These are phyloP conservation scores for Citrullus colocynthis DNA, from an alignment of 306 rosid genomes.

Conservation along the genomic window DNA sequence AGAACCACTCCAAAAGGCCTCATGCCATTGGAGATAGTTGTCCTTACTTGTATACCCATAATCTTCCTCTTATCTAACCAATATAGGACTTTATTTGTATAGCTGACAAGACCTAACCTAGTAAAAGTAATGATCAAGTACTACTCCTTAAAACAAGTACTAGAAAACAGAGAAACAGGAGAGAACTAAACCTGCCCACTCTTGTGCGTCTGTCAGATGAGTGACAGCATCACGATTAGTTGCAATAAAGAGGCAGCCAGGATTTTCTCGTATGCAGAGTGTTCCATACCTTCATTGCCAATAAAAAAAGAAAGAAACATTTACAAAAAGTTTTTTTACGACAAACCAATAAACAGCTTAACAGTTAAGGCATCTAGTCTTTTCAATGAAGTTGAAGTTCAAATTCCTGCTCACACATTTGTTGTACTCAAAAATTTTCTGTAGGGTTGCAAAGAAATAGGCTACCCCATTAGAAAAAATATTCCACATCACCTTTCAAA, in stretches of 20 bases:
- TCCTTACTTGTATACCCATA: too few species aligned
- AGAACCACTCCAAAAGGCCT: too few species aligned
- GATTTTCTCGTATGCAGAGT: slow-evolving; percentile 93
- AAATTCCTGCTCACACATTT: background rate
- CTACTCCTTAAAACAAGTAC: background rate
- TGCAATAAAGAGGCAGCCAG: slow-evolving; percentile 97
- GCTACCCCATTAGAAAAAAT: background rate
- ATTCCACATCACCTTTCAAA: background rate
- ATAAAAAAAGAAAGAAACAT: background rate
- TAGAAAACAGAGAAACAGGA: background rate
- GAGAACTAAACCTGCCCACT: slow-evolving; percentile 85
- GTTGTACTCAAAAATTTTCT: background rate
- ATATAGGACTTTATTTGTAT: too few species aligned
- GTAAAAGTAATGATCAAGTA: background rate
- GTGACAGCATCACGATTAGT: slow-evolving; percentile 98
- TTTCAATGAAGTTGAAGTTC: background rate
- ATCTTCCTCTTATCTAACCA: too few species aligned
- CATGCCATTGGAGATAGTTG: too few species aligned
- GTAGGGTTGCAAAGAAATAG: background rate
- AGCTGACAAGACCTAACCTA: background rate
- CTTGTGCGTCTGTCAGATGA: slow-evolving; percentile 98
- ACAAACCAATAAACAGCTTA: background rate
- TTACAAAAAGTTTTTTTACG: background rate
- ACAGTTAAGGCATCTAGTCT: background rate
- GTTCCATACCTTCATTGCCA: slow-evolving; percentile 65